Percentiles rank a stretch among this genome's conserved stretches.
Conservation (phyloP, 140 eudicot species). For the Bidens hawaiensis region DNA sequence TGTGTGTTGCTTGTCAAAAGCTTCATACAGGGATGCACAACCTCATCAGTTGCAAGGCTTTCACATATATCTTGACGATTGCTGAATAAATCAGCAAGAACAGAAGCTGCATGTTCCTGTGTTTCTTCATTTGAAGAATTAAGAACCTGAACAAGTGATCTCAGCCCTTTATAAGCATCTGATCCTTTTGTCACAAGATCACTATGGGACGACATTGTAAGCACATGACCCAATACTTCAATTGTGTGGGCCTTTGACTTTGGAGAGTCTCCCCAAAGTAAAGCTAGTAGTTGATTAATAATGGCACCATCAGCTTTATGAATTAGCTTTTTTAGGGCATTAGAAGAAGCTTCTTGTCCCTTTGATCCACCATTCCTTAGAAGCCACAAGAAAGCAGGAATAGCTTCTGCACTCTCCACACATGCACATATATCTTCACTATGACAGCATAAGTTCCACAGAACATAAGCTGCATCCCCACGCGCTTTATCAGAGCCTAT, state of each 20-base stretch:
- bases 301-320: constrained; percentile 44
- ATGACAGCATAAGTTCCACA: constrained; percentile 68
- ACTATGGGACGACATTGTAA: constrained; percentile 47
- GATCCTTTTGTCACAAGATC: constrained; percentile 62
- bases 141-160: constrained; percentile 73
- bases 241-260: constrained; percentile 57
- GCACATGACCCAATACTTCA: constrained; percentile 72
- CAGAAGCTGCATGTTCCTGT: constrained; percentile 73
- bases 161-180: constrained; percentile 59
- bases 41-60: constrained; percentile 73
- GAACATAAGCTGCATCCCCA: constrained; percentile 62
- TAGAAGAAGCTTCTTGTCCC: constrained; percentile 72
- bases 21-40: constrained; percentile 72
- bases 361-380: constrained; percentile 55
- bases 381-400: constrained; percentile 76
- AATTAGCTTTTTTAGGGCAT: constrained; percentile 55
- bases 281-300: constrained; percentile 61
- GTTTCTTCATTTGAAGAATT: constrained; percentile 64
- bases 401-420: constrained; percentile 74
- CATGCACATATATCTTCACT: constrained; percentile 74
- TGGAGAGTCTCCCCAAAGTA: constrained; percentile 64
- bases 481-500: constrained; percentile 65
- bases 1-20: constrained; percentile 69
- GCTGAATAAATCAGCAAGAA: constrained; percentile 66
- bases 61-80: constrained; percentile 68